Percentiles rank a stretch among this genome's conserved stretches.
Evolutionary conservation across 345 rosid species (phyloP).

Genomic region (Durio zibethinus): DNA sequence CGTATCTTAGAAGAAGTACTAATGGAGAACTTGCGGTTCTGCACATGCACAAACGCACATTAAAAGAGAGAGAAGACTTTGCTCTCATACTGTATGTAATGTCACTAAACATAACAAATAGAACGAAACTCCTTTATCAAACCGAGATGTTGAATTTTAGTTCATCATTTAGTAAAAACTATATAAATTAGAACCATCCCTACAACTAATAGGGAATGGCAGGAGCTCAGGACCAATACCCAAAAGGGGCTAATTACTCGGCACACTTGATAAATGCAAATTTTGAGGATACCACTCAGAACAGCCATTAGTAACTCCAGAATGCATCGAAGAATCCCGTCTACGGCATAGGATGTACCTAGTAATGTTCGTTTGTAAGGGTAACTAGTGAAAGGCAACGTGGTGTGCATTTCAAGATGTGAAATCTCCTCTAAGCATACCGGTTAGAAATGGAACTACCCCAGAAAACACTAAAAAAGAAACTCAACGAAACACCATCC

Average conservation of each 20-base stretch:
- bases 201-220: background rate
- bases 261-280: background rate
- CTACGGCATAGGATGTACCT: background rate
- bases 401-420: background rate
- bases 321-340: background rate
- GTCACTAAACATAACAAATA: constrained; percentile 17
- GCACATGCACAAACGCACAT: background rate
- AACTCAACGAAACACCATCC: background rate
- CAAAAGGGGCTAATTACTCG: background rate
- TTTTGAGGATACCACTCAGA: background rate
- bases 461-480: background rate
- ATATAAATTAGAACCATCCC: background rate
- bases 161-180: background rate
- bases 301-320: background rate
- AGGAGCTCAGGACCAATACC: background rate
- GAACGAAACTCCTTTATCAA: background rate
- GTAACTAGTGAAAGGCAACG: background rate
- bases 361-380: background rate
- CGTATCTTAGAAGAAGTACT: background rate
- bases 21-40: background rate
- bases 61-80: background rate
- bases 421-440: background rate
- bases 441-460: background rate
- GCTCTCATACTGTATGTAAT: background rate
- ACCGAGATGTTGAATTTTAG: background rate